Evolutionary conservation across 768 basidiomycete genomes (phyloP).

Genomic region (Pleurotus platypus): DNA sequence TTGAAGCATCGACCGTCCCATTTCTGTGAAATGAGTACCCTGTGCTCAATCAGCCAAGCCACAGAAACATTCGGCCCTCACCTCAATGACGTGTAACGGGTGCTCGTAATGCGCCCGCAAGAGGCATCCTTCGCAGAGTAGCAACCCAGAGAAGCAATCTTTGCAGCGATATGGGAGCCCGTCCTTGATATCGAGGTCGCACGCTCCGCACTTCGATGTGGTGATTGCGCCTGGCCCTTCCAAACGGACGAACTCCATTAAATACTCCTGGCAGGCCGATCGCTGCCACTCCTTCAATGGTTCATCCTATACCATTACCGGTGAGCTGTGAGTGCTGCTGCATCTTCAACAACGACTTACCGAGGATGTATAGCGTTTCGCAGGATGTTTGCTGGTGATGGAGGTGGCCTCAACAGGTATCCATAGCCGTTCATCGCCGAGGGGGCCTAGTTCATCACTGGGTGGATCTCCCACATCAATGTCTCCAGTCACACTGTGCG

Average conservation of each 20-base stretch:
- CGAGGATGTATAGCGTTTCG: neutral
- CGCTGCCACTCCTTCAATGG: neutral
- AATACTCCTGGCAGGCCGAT: neutral
- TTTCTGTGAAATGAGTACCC: conserved; percentile 1
- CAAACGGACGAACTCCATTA: neutral
- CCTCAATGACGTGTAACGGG: neutral
- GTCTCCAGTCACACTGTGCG: neutral
- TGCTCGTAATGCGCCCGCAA: neutral
- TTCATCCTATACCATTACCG: neutral
- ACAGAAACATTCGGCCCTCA: neutral
- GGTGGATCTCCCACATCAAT: neutral
- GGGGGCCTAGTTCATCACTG: neutral
- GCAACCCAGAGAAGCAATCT: neutral
- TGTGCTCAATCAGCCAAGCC: neutral
- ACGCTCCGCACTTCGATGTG: neutral
- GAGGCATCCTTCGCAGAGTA: neutral
- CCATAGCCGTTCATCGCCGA: neutral
- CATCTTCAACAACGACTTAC: neutral
- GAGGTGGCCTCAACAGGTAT: neutral
- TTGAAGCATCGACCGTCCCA: conserved; percentile 4
- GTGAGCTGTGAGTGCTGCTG: neutral
- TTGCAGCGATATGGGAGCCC: neutral
- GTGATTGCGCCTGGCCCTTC: neutral
- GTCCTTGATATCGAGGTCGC: neutral
- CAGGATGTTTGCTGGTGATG: neutral